phyloP scores from a whole-genome alignment of 1,284 basidiomycete genomes.

The Moesziomyces globuligerus region DNA sequence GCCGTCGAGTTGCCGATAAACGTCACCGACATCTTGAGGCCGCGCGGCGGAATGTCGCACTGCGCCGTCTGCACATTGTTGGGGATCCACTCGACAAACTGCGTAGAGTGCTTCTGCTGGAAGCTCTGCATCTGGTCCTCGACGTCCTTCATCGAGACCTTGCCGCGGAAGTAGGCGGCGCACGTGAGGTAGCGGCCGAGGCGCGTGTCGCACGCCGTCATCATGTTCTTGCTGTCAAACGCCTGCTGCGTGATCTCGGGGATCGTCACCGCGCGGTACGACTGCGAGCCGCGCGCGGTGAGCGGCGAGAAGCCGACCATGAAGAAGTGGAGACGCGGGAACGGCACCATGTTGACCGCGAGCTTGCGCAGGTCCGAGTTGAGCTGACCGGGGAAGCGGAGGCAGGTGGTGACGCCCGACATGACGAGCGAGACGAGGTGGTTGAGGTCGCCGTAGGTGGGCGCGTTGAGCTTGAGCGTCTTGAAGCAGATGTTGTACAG shows the following conservation, averaged over 20 bases:
- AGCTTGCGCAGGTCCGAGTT: constrained; percentile 95
- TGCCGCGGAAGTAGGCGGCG: constrained; percentile 66
- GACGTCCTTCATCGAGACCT: constrained; percentile 69
- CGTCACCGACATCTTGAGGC: constrained; percentile 67
- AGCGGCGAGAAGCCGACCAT: constrained; percentile 68
- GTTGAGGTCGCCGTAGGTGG: constrained; percentile 62
- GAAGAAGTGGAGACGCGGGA: constrained; percentile 68
- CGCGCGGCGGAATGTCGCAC: constrained; percentile 65
- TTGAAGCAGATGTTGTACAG: constrained; percentile 85
- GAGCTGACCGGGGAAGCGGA: constrained; percentile 92
- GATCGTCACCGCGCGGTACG: constrained; percentile 71
- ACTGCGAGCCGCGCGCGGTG: constrained; percentile 67
- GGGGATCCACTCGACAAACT: constrained; percentile 68
- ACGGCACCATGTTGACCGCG: constrained; percentile 80
- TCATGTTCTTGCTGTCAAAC: constrained; percentile 67
- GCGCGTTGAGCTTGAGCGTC: constrained; percentile 77
- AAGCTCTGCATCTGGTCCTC: constrained; percentile 66
- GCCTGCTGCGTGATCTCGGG: constrained; percentile 59
- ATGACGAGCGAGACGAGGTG: constrained; percentile 84
- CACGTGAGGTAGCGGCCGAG: constrained; percentile 69
- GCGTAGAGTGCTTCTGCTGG: constrained; percentile 63
- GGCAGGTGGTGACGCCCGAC: constrained; percentile 87
- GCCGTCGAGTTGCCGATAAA: constrained; percentile 68
- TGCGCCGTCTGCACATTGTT: constrained; percentile 66
- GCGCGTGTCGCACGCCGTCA: constrained; percentile 82